Evolutionary conservation across 129 eudicot genomes (phyloP).

Genomic region (Pseudognaphalium luteoalbum): DNA sequence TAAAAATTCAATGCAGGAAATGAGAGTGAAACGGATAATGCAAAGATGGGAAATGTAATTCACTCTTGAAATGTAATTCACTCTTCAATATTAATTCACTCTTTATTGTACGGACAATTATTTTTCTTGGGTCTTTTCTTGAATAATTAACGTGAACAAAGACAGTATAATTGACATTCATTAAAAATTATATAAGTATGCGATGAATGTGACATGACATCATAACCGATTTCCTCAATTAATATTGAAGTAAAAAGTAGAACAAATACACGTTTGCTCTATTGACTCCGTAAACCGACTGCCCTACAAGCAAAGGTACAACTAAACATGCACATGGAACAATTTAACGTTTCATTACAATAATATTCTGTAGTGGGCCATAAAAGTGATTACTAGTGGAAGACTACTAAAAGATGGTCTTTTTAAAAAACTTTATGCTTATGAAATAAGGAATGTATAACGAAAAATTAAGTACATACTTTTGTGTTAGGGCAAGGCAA

Average conservation of each 20-base stretch:
- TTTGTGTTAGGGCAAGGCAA: constrained; percentile 26
- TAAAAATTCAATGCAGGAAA: no score
- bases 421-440: not conserved
- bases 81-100: no score
- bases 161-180: no score
- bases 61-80: no score
- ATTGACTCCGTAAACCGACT: constrained; percentile 28
- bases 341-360: not conserved
- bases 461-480: not conserved
- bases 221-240: no score
- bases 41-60: no score
- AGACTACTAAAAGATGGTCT: constrained; percentile 24
- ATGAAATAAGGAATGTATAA: not conserved
- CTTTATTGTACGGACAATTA: no score
- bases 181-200: no score
- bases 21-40: no score
- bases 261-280: not conserved
- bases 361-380: constrained; percentile 16
- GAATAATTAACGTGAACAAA: no score
- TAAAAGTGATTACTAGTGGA: not conserved
- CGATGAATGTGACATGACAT: no score
- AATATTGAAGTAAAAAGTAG: not conserved
- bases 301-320: constrained; percentile 12
- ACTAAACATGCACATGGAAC: constrained; percentile 10
- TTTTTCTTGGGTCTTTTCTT: no score